Conservation (phyloP, 2,329 filamentous ascomycete species). For the Aspergillus alliaceus region DNA sequence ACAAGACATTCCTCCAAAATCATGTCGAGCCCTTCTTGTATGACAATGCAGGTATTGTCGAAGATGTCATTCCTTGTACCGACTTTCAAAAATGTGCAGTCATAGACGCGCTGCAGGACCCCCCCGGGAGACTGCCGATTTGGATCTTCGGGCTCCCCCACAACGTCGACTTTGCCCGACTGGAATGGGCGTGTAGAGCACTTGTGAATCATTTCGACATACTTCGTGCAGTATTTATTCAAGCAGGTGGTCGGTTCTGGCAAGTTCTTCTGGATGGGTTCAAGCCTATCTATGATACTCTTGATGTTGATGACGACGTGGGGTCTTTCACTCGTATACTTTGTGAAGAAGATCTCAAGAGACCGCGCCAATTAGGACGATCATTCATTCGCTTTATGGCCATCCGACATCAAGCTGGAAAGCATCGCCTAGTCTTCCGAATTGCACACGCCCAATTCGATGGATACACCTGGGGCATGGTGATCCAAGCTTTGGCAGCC, state of each 20-base stretch:
- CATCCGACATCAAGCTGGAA: not conserved
- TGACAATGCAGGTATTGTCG: not conserved
- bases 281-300: not conserved
- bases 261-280: not conserved
- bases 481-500: not conserved
- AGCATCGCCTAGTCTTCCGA: not conserved
- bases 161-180: not conserved
- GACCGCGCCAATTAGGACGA: not conserved
- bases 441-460: not conserved
- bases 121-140: not conserved
- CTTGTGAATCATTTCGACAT: not conserved
- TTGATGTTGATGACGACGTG: not conserved
- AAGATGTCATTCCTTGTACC: not conserved
- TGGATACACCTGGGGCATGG: not conserved
- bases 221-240: not conserved
- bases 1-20: not conserved
- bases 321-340: not conserved
- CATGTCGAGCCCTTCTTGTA: not conserved
- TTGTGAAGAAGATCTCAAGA: not conserved
- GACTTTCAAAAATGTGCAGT: not conserved
- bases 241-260: not conserved
- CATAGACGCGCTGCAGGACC: not conserved
- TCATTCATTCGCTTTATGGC: not conserved
- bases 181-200: not conserved
- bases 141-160: not conserved